phyloP scores from a whole-genome alignment of 306 rosid species.

The Rosa multiflora region DNA sequence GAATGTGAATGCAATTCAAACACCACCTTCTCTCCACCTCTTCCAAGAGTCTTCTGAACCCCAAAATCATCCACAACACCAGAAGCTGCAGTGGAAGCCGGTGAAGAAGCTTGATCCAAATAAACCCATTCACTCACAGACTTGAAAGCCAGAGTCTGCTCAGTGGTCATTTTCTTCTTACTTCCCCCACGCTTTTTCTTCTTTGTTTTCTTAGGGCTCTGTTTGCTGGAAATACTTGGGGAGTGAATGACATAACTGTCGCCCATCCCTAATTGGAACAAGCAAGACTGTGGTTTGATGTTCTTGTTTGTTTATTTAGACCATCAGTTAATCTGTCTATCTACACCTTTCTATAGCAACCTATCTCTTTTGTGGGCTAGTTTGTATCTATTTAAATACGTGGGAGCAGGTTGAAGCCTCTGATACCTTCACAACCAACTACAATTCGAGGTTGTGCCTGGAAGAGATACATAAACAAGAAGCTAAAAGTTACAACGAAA shows the following conservation, averaged over 20 bases:
- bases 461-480: no score
- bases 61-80: conserved; percentile 84
- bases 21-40: conserved; percentile 60
- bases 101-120: conserved; percentile 48
- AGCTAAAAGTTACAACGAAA: no score
- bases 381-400: no score
- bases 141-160: conserved; percentile 70
- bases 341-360: neutral
- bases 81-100: conserved; percentile 42
- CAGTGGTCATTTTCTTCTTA: conserved; percentile 87
- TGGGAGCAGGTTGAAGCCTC: no score
- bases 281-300: neutral
- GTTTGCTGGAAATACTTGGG: conserved; percentile 35
- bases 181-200: conserved; percentile 75
- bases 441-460: no score
- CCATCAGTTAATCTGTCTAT: neutral
- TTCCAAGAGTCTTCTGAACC: conserved; percentile 61
- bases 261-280: conserved; percentile 44
- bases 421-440: no score
- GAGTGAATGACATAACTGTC: conserved; percentile 37
- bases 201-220: conserved; percentile 31
- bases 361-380: neutral
- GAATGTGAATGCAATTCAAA: conserved; percentile 94
- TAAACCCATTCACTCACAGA: conserved; percentile 80
- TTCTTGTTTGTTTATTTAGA: neutral